These are phyloP conservation scores for Glonium stellatum DNA, from an alignment of 495 filamentous ascomycete genomes.

Conservation along the genomic window DNA sequence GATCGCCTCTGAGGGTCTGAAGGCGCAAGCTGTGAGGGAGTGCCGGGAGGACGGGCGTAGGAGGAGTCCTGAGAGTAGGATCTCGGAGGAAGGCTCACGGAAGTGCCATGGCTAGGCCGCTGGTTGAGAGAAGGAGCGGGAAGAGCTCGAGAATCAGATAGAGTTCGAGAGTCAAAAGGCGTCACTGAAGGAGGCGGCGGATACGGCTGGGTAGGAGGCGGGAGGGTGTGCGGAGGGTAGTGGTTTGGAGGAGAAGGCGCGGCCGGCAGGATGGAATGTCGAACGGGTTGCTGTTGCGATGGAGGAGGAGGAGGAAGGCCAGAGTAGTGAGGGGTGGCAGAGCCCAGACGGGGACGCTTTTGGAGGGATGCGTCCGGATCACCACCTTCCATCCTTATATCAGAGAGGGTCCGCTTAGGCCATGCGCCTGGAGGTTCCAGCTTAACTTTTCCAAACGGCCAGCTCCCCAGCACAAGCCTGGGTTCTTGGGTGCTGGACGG, in stretches of 20 bases:
- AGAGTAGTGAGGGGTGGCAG: conserved; percentile 19
- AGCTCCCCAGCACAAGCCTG: not conserved
- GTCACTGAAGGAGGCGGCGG: conserved; percentile 9
- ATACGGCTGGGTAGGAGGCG: conserved; percentile 14
- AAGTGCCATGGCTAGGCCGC: conserved; percentile 16
- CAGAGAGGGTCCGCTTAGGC: conserved; percentile 24
- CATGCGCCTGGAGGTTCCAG: conserved; percentile 20
- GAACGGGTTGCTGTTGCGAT: conserved; percentile 3
- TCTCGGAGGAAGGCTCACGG: conserved; percentile 24
- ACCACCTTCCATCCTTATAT: conserved; percentile 28
- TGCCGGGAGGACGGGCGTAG: conserved; percentile 14
- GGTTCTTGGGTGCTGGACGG: not conserved
- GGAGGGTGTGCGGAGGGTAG: conserved; percentile 14
- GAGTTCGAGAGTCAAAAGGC: conserved; percentile 17
- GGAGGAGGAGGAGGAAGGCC: conserved; percentile 16
- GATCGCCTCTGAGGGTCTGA: conserved; percentile 12
- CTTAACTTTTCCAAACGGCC: not conserved
- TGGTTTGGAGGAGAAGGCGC: conserved; percentile 14
- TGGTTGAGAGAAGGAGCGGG: conserved; percentile 11
- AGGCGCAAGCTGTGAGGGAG: conserved; percentile 10
- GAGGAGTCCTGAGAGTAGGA: conserved; percentile 16
- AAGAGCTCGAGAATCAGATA: conserved; percentile 17
- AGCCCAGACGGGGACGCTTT: conserved; percentile 25
- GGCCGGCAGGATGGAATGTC: conserved; percentile 14
- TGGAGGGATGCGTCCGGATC: conserved; percentile 26